Conservation (phyloP, 1,284 basidiomycete genomes). For the Papiliotrema terrestris region DNA sequence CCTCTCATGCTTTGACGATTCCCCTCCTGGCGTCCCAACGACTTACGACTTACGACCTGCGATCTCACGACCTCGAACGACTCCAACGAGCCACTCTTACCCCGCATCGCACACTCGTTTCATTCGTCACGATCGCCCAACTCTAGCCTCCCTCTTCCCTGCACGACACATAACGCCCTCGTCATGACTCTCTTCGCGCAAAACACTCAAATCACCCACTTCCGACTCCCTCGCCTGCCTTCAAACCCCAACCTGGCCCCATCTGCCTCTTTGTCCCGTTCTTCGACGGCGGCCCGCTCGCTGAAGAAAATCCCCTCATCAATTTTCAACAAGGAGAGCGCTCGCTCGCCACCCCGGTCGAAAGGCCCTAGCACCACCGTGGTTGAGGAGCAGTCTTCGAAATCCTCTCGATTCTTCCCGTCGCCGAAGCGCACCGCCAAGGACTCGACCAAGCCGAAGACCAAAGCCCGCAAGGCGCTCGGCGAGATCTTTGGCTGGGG, state of each 20-base stretch:
- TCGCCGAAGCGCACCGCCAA: slow-evolving; percentile 8
- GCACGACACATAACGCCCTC: background rate
- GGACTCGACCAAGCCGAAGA: slow-evolving; percentile 11
- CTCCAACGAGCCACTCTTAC: no score
- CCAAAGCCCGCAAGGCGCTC: slow-evolving; percentile 31
- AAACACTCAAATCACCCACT: background rate
- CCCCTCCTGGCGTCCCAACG: background rate
- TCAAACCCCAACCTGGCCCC: background rate
- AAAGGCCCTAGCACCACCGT: background rate
- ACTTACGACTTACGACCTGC: background rate
- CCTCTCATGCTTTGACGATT: background rate
- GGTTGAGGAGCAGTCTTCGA: background rate
- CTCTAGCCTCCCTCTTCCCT: slow-evolving; percentile 2
- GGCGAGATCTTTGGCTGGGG: slow-evolving; percentile 34
- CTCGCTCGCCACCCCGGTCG: background rate
- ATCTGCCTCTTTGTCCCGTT: background rate
- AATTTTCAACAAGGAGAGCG: slow-evolving; percentile 22
- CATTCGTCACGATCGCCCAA: background rate
- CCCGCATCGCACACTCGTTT: slow-evolving; percentile 1
- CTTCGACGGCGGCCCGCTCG: slow-evolving; percentile 16
- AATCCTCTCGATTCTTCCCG: slow-evolving; percentile 5
- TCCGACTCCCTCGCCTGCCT: background rate
- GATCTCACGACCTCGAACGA: background rate
- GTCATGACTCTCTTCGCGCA: background rate
- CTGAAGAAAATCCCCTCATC: slow-evolving; percentile 36